Base-by-base conservation (phyloP, 306 rosid species). In the Hippophae rhamnoides region DNA sequence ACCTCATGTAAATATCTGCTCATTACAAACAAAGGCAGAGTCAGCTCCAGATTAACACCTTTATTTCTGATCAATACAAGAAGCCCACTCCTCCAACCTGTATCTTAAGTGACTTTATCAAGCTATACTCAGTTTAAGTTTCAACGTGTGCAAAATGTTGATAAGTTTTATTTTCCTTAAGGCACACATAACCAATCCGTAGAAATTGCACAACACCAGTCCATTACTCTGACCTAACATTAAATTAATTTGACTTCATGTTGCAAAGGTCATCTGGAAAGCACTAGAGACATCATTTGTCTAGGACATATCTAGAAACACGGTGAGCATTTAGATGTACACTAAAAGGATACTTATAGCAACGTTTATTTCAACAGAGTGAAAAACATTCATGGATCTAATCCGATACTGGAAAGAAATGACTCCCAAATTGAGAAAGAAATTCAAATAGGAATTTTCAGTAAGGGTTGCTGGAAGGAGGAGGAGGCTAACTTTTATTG, bases 1-100 rank as follows among this genome's bases (percentile, higher is more conserved):
- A 59, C 60, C 84, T 88, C 97, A 65, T 93, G 99, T 64, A 93
- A 77, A 74, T 93, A 88, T 80, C 99, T 93, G 55, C 67, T 41
- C 76, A 68, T 58, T 53, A 71, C 74, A 56, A 60, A 63, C 11
- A 70, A 47, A 58, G 46, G 72, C 12, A 58, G 68, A 69, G 52
- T 67, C 67, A 70, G 65, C 26, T 41, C 55, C 47, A 71, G 50
- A 69, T 47, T 50, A 50, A 14, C 31, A 42, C 64, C 56, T 55
- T 72, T 53, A 41, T 51, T 53, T 27, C 8, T 41, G 11, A 26
- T 3, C 13, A 60, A 14, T 41, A 10, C 46, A 23, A 25, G 27
- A 59, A 13, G 47, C 6, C 8, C 44, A 8, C 55, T 14, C 55
- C 0, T 13, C 10, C 13, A 43, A 44, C 5, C 10, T 14, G 18